Evolutionary conservation across 371 early-diverging fungal species (phyloP).

Genomic region (Mucor circinelloides): DNA sequence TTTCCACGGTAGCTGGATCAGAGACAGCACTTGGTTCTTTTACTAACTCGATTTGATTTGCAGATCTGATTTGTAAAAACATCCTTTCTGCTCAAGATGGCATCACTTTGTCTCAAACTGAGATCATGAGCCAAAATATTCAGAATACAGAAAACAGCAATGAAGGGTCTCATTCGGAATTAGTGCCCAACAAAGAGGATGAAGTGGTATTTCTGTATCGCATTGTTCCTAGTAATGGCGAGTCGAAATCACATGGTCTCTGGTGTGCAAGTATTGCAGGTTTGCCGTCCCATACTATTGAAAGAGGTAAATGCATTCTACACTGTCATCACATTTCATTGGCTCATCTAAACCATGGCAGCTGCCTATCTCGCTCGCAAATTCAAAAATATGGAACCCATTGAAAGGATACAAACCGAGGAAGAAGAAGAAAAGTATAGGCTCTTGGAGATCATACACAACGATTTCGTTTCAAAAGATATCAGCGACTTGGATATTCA

Average conservation of each 20-base stretch:
- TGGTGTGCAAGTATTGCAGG: conserved; percentile 67
- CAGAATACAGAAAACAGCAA: neutral
- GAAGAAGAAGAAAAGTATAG: conserved; percentile 10
- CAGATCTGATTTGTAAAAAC: neutral
- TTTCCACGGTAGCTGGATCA: conserved; percentile 55
- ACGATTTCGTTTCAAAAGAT: conserved; percentile 8
- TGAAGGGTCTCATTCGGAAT: neutral
- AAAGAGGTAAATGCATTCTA: conserved; percentile 49
- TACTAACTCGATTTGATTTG: neutral
- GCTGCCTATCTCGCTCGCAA: conserved; percentile 10
- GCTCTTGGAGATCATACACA: neutral
- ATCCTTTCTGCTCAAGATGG: conserved; percentile 7
- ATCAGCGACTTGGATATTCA: conserved; percentile 1
- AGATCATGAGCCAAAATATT: conserved; percentile 20
- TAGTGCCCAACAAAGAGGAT: conserved; percentile 5
- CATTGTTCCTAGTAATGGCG: conserved; percentile 31
- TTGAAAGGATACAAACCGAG: conserved; percentile 6
- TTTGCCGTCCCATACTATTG: conserved; percentile 39
- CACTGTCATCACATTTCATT: neutral
- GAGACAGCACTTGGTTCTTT: neutral
- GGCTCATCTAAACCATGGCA: neutral
- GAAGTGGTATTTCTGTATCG: conserved; percentile 60
- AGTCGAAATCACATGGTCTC: conserved; percentile 49
- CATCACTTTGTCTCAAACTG: conserved; percentile 31
- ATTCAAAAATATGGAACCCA: neutral